Evolutionary conservation across 805 yeast genomes (phyloP), one percentile per base, ranked within the genome.

Genomic region (Metahyphopichia silvanorum): DNA sequence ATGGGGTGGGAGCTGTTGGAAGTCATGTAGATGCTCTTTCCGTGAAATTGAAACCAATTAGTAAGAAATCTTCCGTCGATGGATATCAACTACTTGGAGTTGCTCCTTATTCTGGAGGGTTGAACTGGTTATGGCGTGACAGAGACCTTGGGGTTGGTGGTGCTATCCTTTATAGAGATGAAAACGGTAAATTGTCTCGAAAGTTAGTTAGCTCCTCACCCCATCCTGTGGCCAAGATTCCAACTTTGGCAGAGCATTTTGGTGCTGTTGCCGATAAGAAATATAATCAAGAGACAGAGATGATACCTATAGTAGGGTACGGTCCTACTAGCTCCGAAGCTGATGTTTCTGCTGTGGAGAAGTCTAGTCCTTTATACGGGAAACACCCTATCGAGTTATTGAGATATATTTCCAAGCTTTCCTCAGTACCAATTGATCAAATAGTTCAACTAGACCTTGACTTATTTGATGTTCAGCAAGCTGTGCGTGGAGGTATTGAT

Each of bases 141-240:
- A 44, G 73, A 33, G 73, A 66, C 37, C 55, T 66, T 40, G 71
- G 69, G 3, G 40, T 66, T 23, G 71, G 68, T 4, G 73, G 73
- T 6, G 38, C 57, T 11, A 42, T 65, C 22, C 41, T 63, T 16
- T 51, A 56, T 1, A 47, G 46, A 23, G 49, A 49, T 21, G 19
- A 24, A 12, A 14, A 25, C 4, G 60, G 60, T 1, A 46, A 44
- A 17, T 33, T 61, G 3, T 29, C 19, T 4, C 42, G 57, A 4
- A 45, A 49, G 28, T 46, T 63, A 23, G 51, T 66, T 3, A 51
- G 51, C 15, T 61, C 69, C 1, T 43, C 60, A 8, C 53, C 57
- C 5, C 49, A 60, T 23, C 66, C 71, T 10, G 51, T 66, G 34
- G 67, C 63, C 16, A 43, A 53, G 27, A 63, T 66, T 28, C 71